A percentile compares a stretch with the other conserved stretches of the same genome.
phyloP scores from a whole-genome alignment of 352 stramenopile genomes.

The Globisporangium alternatum region DNA sequence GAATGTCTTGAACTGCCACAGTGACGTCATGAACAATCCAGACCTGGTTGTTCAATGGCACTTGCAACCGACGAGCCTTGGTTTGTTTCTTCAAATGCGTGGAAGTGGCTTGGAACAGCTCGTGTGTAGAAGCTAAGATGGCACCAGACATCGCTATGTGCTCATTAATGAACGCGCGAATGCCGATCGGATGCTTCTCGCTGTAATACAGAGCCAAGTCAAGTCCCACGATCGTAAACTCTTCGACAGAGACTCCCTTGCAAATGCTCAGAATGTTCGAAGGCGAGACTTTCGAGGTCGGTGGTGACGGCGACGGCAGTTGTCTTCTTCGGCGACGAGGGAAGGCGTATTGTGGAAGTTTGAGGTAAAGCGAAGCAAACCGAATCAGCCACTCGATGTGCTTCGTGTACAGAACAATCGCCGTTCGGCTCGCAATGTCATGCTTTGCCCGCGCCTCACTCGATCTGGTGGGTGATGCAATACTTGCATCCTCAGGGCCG shows the following conservation, averaged over 20 bases:
- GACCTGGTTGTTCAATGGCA: slow-evolving; percentile 15
- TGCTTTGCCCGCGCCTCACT: slow-evolving; percentile 36
- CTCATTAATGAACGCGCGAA: slow-evolving; percentile 72
- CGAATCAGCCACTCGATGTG: slow-evolving; percentile 73
- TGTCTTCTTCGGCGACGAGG: slow-evolving; percentile 16
- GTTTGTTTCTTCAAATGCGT: slow-evolving; percentile 1
- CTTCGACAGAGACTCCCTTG: slow-evolving; percentile 42
- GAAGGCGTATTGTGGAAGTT: slow-evolving; percentile 27
- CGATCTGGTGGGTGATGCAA: slow-evolving; percentile 5
- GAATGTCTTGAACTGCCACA: slow-evolving; percentile 48
- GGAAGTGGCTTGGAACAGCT: slow-evolving; percentile 21
- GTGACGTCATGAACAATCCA: slow-evolving; percentile 51
- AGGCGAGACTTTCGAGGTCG: not conserved
- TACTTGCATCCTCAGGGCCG: slow-evolving; percentile 17
- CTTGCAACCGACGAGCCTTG: slow-evolving; percentile 24
- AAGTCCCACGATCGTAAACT: slow-evolving; percentile 59
- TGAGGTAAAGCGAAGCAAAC: slow-evolving; percentile 50
- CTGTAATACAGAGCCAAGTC: slow-evolving; percentile 73
- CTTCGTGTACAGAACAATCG: slow-evolving; percentile 72
- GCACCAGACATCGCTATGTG: slow-evolving; percentile 44
- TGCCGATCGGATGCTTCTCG: slow-evolving; percentile 55
- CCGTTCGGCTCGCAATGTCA: slow-evolving; percentile 51
- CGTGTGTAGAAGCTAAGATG: slow-evolving; percentile 29
- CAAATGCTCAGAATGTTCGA: slow-evolving; percentile 31
- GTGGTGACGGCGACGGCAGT: slow-evolving; percentile 2